These are phyloP conservation scores for Sclerospora graminicola DNA, from an alignment of 352 stramenopile species.

Conservation along the genomic window DNA sequence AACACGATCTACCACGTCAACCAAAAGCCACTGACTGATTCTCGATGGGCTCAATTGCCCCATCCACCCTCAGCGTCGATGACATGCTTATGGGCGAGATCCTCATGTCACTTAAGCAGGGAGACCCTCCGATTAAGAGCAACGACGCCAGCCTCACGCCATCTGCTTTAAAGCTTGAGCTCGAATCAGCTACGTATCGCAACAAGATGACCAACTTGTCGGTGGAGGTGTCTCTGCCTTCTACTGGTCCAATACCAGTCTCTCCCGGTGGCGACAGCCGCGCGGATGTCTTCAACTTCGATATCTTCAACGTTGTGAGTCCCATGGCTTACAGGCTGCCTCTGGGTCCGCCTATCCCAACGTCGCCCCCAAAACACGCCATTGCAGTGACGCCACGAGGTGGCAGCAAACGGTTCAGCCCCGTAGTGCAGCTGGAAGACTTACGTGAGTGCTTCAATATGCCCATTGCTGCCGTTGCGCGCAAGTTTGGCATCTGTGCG, in stretches of 20 bases:
- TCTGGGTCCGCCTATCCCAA: neutral
- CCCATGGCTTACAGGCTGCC: constrained; percentile 33
- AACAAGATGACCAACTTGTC: constrained; percentile 33
- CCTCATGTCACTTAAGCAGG: constrained; percentile 63
- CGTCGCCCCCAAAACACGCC: neutral
- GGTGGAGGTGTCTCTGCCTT: constrained; percentile 26
- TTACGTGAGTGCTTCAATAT: constrained; percentile 77
- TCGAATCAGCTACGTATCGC: constrained; percentile 21
- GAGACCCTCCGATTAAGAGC: neutral
- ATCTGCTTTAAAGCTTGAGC: constrained; percentile 4
- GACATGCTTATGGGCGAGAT: constrained; percentile 71
- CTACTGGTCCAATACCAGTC: neutral
- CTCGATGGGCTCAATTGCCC: neutral
- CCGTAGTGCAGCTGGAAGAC: constrained; percentile 64
- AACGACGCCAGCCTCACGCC: neutral
- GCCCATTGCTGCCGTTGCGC: constrained; percentile 67
- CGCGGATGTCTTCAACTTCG: constrained; percentile 8
- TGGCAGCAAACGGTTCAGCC: constrained; percentile 46
- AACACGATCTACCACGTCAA: constrained; percentile 16
- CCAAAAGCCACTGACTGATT: too few species aligned
- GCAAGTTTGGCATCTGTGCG: constrained; percentile 80
- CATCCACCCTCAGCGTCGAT: constrained; percentile 31
- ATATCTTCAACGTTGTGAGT: constrained; percentile 30
- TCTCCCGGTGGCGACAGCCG: constrained; percentile 7
- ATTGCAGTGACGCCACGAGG: constrained; percentile 8